These are phyloP conservation scores for Pichia kluyveri DNA, from an alignment of 805 yeast genomes.

Conservation along the genomic window DNA sequence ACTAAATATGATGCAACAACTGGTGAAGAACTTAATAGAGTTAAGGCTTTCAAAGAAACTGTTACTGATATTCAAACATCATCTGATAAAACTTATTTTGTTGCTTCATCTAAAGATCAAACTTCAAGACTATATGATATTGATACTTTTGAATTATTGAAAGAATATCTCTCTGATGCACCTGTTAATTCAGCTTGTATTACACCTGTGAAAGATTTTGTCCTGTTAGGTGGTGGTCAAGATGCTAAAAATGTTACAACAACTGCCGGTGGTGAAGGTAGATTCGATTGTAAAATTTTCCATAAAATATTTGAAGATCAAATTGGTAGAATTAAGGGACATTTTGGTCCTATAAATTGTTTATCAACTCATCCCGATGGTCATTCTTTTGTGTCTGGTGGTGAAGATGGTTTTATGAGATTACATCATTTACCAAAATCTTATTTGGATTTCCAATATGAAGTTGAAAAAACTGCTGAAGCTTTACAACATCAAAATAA, in stretches of 20 bases:
- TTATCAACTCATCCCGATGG: conserved; percentile 94
- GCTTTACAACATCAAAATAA: conserved; percentile 3
- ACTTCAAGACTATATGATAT: conserved; percentile 71
- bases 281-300: conserved; percentile 91
- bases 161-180: conserved; percentile 77
- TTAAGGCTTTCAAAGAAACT: conserved; percentile 63
- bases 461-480: conserved; percentile 76
- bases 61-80: conserved; percentile 89
- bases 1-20: conserved; percentile 71
- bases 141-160: conserved; percentile 61
- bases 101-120: conserved; percentile 90
- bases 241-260: conserved; percentile 98
- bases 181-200: conserved; percentile 94
- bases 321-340: conserved; percentile 95
- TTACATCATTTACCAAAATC: conserved; percentile 88
- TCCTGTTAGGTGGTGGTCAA: conserved; percentile 98
- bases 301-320: conserved; percentile 94
- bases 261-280: conserved; percentile 89
- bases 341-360: conserved; percentile 96
- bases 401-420: conserved; percentile 97
- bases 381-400: conserved; percentile 89
- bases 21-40: conserved; percentile 56
- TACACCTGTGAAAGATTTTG: conserved; percentile 86
- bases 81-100: conserved; percentile 78
- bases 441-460: conserved; percentile 88